Percentiles rank a stretch among this genome's conserved stretches.
These are phyloP conservation scores for Diphasiastrum complanatum DNA, from an alignment of 83 land plant genomes.

Conservation along the genomic window DNA sequence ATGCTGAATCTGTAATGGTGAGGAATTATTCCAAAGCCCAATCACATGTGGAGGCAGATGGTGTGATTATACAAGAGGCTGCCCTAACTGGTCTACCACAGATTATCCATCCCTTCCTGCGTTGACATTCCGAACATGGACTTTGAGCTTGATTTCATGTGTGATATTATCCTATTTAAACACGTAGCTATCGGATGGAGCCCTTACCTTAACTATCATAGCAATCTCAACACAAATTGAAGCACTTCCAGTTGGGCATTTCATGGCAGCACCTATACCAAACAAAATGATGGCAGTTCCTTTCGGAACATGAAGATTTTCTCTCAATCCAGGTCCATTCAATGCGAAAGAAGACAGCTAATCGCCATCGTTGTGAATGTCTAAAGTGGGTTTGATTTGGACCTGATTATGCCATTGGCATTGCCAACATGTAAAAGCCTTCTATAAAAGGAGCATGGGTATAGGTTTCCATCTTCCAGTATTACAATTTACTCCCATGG, in stretches of 20 bases:
- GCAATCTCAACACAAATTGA: conserved; percentile 5
- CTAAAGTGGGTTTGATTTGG: conserved; percentile 1
- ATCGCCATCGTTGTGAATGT: conserved; percentile 11
- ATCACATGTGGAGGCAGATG: too few species aligned
- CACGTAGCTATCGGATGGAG: conserved; percentile 11
- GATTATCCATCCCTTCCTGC: conserved; percentile 19
- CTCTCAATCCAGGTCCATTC: conserved; percentile 18
- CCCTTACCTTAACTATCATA: conserved; percentile 3
- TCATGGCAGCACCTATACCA: conserved; percentile 14
- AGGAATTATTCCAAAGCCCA: too few species aligned
- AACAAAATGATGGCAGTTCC: not conserved
- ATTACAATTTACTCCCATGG: too few species aligned
- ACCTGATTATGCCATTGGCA: not conserved
- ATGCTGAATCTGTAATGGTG: too few species aligned
- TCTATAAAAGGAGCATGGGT: conserved; percentile 27
- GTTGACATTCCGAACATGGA: conserved; percentile 21
- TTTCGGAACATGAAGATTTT: not conserved
- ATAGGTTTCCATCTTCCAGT: conserved; percentile 71
- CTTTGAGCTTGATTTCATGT: conserved; percentile 8
- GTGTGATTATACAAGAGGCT: conserved; percentile 11
- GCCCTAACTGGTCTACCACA: conserved; percentile 9
- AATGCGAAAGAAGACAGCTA: conserved; percentile 6
- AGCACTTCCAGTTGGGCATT: conserved; percentile 11
- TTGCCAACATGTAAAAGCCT: conserved; percentile 9
- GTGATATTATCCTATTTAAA: conserved; percentile 6